A percentile compares a stretch with the other conserved stretches of the same genome.
Conservation (phyloP, 371 early-diverging fungal genomes). For the Mycotypha africana region DNA sequence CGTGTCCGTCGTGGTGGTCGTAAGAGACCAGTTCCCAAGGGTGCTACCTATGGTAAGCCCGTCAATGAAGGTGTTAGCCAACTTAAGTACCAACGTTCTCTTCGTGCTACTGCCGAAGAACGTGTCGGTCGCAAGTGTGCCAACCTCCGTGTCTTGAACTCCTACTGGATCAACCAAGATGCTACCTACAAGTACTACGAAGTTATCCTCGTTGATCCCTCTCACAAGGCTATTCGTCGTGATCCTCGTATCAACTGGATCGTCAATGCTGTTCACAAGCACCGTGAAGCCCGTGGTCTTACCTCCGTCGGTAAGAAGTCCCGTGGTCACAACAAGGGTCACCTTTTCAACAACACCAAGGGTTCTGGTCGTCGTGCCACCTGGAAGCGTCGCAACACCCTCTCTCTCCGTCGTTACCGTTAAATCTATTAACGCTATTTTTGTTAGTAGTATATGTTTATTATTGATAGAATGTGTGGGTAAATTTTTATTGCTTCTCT, state of each 20-base stretch:
- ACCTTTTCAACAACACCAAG: slow-evolving; percentile 94
- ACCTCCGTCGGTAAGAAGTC: slow-evolving; percentile 95
- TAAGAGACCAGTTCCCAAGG: slow-evolving; percentile 93
- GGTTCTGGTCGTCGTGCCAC: slow-evolving; percentile 87
- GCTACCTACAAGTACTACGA: slow-evolving; percentile 98
- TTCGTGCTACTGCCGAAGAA: slow-evolving; percentile 92
- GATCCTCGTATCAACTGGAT: slow-evolving; percentile 99
- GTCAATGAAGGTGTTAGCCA: slow-evolving; percentile 94
- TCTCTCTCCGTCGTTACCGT: slow-evolving; percentile 75
- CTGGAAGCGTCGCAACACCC: slow-evolving; percentile 72
- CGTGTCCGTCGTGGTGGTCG: slow-evolving; percentile 98
- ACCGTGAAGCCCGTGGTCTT: slow-evolving; percentile 96
- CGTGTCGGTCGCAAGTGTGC: slow-evolving; percentile 93
- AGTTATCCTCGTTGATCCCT: slow-evolving; percentile 96
- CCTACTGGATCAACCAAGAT: slow-evolving; percentile 99
- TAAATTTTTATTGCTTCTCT: too few species aligned
- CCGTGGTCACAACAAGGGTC: slow-evolving; percentile 97
- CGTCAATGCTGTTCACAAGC: slow-evolving; percentile 94
- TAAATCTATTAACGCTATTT: too few species aligned
- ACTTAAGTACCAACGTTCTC: slow-evolving; percentile 92
- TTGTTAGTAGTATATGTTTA: too few species aligned
- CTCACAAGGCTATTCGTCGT: slow-evolving; percentile 94
- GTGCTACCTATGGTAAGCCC: slow-evolving; percentile 97
- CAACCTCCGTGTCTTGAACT: slow-evolving; percentile 95
- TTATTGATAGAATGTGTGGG: too few species aligned